Evolutionary conservation across 495 filamentous ascomycete genomes (phyloP), one percentile per base, ranked within the genome.

Genomic region (Daldinia decipiens): DNA sequence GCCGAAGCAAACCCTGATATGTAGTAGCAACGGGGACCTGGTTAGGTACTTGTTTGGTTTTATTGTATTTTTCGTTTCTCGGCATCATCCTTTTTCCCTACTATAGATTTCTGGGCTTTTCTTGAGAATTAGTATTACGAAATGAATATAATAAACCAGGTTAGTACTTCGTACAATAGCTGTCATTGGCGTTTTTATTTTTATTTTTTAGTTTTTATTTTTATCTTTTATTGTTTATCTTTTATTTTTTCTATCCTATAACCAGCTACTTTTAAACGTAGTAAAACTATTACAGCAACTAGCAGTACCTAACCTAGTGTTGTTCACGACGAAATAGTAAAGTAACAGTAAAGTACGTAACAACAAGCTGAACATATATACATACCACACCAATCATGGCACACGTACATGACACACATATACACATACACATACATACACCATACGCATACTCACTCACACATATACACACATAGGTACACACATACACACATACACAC

Each of bases 1-100:
- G 61, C 70, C 65, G 68, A 65, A 55, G 43, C 59, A 62, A 60
- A 55, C 43, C 43, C 43, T 59, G 47, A 17, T 11, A n/a, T n/a
- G n/a, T n/a, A n/a, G n/a, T n/a, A 67, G 58, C 21, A 50, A 59
- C 43, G 7, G 32, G 62, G 17, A 27, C 31, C 26, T 34, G 15
- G 19, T 21, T 24, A 24, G 21, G 21, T 43, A 43, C 17, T 50
- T 56, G 32, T 1, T 19, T 21, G 26, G 45, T 57, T 7, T 66
- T 66, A 12, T 57, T 7, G 59, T 66, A 12, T 47, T 47, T 21
- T 47, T 53, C 56, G 56, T 11, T 59, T 29, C 12, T 59, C 32
- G 21, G 26, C 21, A 29, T 51, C 58, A 47, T 61, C 51, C 31
- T 55, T 67, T 29, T 45, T 54, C 40, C 32, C 62, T 53, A 52